Conservation (phyloP, 176 grass and related monocot species). For the Avena eriantha region DNA sequence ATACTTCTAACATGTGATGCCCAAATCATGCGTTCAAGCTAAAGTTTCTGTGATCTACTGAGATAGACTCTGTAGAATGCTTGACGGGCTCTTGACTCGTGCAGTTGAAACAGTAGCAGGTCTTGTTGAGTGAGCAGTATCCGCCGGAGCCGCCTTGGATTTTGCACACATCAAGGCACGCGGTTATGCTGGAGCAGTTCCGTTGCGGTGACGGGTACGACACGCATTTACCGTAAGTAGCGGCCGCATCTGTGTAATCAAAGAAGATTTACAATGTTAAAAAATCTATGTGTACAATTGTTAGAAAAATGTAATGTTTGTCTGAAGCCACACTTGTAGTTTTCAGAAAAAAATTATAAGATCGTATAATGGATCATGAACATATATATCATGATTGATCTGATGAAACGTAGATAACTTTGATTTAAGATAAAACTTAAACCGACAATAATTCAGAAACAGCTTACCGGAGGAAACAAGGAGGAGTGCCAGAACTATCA, state of each 20-base stretch:
- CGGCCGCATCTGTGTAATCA: neutral
- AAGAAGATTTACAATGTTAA: neutral
- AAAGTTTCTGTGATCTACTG: neutral
- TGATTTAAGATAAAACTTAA: neutral
- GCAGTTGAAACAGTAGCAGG: neutral
- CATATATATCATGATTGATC: neutral
- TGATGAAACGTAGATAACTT: neutral
- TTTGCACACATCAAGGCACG: neutral
- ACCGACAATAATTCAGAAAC: neutral
- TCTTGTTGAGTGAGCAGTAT: neutral
- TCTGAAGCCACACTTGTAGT: neutral
- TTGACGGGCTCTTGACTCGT: neutral
- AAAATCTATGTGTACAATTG: neutral
- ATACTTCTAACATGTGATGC: neutral
- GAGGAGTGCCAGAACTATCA: neutral
- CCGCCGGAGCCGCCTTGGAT: neutral
- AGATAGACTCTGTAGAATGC: too few species aligned
- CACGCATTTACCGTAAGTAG: neutral
- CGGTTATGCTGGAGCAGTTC: too few species aligned
- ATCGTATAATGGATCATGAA: neutral
- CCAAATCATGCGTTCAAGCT: neutral
- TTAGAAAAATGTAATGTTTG: neutral
- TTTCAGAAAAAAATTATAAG: neutral
- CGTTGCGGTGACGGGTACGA: neutral
- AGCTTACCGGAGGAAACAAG: neutral